Conservation (phyloP, 306 rosid genomes). For the Vicia villosa region DNA sequence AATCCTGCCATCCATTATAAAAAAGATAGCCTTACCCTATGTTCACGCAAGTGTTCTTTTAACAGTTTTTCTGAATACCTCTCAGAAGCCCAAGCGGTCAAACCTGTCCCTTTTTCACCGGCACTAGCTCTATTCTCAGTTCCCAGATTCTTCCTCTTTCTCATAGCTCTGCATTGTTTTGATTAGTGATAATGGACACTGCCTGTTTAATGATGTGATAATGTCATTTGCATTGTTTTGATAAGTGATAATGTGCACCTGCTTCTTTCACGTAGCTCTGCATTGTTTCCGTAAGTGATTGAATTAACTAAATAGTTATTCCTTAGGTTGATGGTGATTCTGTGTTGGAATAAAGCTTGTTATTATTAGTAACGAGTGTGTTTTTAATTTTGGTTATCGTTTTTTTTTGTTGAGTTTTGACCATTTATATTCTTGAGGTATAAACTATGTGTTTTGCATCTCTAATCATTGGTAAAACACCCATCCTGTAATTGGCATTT, state of each 20-base stretch:
- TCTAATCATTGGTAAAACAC: too few relatives aligned
- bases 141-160: constrained; percentile 7
- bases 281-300: not conserved
- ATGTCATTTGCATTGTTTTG: constrained; percentile 6
- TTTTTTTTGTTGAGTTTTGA: too few relatives aligned
- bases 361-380: not conserved
- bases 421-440: too few relatives aligned
- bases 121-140: not conserved
- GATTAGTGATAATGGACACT: not conserved
- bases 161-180: constrained; percentile 16
- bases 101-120: not conserved
- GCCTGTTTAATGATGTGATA: too few relatives aligned
- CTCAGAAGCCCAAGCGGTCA: not conserved
- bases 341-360: not conserved
- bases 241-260: not conserved
- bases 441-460: too few relatives aligned
- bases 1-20: not conserved
- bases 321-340: constrained; percentile 20
- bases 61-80: not conserved
- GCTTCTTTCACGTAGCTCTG: constrained; percentile 9
- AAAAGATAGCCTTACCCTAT: not conserved
- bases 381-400: not conserved
- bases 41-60: not conserved
- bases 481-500: too few relatives aligned
- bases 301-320: not conserved